Percentiles rank a stretch among this genome's conserved stretches.
phyloP scores from a whole-genome alignment of 306 rosid species.

The Erythrophleum fordii region DNA sequence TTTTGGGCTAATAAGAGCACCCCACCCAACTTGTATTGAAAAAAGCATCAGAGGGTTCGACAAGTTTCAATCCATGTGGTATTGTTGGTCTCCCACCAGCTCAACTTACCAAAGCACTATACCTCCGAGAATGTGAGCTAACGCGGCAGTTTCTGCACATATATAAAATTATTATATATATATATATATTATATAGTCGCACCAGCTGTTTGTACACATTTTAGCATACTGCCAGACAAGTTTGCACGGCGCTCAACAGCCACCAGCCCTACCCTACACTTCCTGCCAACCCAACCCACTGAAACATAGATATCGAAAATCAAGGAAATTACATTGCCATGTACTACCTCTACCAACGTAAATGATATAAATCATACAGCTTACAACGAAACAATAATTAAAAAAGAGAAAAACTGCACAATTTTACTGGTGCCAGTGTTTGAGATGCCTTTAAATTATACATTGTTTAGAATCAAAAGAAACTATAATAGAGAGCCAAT shows the following conservation, averaged over 20 bases:
- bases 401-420: constrained; percentile 34
- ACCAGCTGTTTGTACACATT: constrained; percentile 32
- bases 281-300: constrained; percentile 23
- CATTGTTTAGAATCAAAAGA: constrained; percentile 39
- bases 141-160: constrained; percentile 9
- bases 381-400: neutral
- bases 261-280: constrained; percentile 45
- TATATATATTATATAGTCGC: neutral
- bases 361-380: neutral
- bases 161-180: neutral
- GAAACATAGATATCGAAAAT: neutral
- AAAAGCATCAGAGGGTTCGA: neutral
- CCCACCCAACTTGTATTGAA: neutral
- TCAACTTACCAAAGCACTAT: constrained; percentile 39
- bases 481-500: constrained; percentile 31
- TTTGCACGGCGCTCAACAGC: constrained; percentile 45
- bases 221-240: constrained; percentile 43
- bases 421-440: constrained; percentile 33
- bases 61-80: constrained; percentile 37
- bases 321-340: constrained; percentile 33
- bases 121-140: constrained; percentile 1
- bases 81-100: constrained; percentile 57
- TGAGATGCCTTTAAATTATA: constrained; percentile 39
- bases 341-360: neutral
- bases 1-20: neutral